Base-by-base conservation (phyloP, 768 basidiomycete species). In the Leccinum aurantiacum region DNA sequence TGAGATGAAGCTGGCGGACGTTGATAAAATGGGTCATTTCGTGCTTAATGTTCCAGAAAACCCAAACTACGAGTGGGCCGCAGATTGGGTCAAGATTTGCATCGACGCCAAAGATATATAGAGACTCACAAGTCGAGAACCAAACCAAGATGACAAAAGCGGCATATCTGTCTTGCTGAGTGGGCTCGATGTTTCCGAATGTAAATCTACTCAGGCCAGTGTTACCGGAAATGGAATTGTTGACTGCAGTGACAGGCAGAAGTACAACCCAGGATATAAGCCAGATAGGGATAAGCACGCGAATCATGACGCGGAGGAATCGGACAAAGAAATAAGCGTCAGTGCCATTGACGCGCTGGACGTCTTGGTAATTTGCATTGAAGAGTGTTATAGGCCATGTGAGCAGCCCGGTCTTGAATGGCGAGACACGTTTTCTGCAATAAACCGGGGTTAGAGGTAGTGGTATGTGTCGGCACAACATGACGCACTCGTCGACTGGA, bases 261-360 rank as follows among this genome's bases (percentile, higher is more conserved):
- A 98, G 83, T 59, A 97, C 79, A 53, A 77, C 70, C 95, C 96
- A 98, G 2, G 93, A 91, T 37, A 98, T 29, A 53, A 93, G 62
- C 95, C 93, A 99, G 68, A 97, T 92, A 24, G 97, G 95, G 6
- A 95, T 66, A 71, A 98, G 81, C 25, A 95, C 77, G 64, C 87
- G 83, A 53, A 86, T 71, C 84, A 97, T 90, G 80, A 98, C 87
- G 53, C 88, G 85, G 29, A 92, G 79, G 73, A 91, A 98, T 56
- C 93, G 89, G 49, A 97, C 88, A 66, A 91, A 99, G 69, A 95
- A 88, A 76, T 96, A 99, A 15, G 94, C 91, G 71, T 98, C 96
- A 59, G 90, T 78, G 27, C 93, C 93, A 62, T 94, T 95, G 47
- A 83, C 80, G 47, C 77, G 76, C 60, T 85, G 81, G 59, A 92